Percentiles rank a stretch among this genome's conserved stretches.
Evolutionary conservation across 805 yeast species (phyloP).

Genomic region (Helenozyma baotianmanensis): DNA sequence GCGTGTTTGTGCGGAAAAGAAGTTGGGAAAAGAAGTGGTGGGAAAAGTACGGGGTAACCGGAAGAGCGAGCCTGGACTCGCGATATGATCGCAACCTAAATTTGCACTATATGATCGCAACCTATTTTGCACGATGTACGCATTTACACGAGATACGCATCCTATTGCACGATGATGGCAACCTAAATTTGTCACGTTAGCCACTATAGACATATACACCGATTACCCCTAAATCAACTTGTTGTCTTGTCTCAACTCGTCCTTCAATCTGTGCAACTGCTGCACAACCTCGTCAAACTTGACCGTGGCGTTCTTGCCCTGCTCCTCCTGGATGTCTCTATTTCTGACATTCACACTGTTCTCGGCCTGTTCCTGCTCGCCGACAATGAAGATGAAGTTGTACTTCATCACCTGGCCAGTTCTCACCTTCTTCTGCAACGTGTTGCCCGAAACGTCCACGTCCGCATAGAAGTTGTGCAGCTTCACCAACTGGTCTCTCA

Average conservation of each 20-base stretch:
- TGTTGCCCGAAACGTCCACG: conserved; percentile 90
- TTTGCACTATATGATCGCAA: too few relatives aligned
- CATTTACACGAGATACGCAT: too few relatives aligned
- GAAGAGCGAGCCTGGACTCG: too few relatives aligned
- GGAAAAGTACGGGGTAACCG: neutral
- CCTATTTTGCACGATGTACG: too few relatives aligned
- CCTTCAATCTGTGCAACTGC: conserved; percentile 65
- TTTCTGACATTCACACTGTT: conserved; percentile 90
- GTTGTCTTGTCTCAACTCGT: conserved; percentile 72
- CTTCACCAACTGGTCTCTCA: conserved; percentile 60
- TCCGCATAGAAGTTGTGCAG: conserved; percentile 84
- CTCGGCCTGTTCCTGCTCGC: conserved; percentile 84
- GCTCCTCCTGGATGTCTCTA: conserved; percentile 90
- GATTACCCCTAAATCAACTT: conserved; percentile 21
- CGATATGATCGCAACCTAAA: too few relatives aligned
- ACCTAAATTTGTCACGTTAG: too few relatives aligned
- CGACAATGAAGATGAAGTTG: conserved; percentile 95
- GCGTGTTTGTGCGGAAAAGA: conserved; percentile 1
- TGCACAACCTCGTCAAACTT: conserved; percentile 65
- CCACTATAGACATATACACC: too few relatives aligned
- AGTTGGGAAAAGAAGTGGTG: neutral
- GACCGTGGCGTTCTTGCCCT: conserved; percentile 86
- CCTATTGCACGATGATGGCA: too few relatives aligned
- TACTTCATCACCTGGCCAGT: conserved; percentile 91
- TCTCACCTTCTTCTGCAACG: conserved; percentile 97